Percentiles rank a stretch among this genome's conserved stretches.
phyloP scores from a whole-genome alignment of 2,329 filamentous ascomycete genomes.

The Paraphoma chrysanthemicola region DNA sequence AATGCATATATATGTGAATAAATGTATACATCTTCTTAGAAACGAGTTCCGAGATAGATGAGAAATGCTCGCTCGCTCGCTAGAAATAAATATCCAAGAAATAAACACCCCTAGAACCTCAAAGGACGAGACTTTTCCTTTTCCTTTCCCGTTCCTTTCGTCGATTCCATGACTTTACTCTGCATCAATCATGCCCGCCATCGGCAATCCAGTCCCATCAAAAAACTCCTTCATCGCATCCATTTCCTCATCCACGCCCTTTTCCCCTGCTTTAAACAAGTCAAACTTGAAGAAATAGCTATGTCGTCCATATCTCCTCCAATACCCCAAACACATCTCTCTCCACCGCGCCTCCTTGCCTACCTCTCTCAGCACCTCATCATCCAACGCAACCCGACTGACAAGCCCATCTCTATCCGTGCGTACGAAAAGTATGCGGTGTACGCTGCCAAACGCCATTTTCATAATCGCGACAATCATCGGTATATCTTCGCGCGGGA shows the following conservation, averaged over 20 bases:
- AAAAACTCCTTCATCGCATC: conserved; percentile 21
- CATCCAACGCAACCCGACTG: background rate
- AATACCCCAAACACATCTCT: background rate
- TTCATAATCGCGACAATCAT: conserved; percentile 32
- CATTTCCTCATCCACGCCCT: conserved; percentile 27
- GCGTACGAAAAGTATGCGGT: conserved; percentile 20
- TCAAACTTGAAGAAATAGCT: background rate
- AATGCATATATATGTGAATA: too few relatives aligned
- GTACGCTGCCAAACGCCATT: conserved; percentile 22
- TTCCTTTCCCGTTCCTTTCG: background rate
- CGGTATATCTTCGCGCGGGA: conserved; percentile 24
- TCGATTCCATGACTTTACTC: background rate
- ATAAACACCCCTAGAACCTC: background rate
- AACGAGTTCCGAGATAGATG: too few relatives aligned
- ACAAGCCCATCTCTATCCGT: background rate
- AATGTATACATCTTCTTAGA: too few relatives aligned
- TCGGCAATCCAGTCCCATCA: background rate
- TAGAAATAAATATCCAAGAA: too few relatives aligned
- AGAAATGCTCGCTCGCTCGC: too few relatives aligned
- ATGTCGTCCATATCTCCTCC: background rate
- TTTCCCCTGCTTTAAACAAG: conserved; percentile 6
- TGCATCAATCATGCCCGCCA: background rate
- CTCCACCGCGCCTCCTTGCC: background rate
- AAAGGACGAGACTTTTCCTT: background rate
- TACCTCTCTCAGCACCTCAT: background rate